Percentiles rank a stretch among this genome's conserved stretches.
Evolutionary conservation across 1,139 yeast species (phyloP).

Genomic region (Saccharomyces hybrid): DNA sequence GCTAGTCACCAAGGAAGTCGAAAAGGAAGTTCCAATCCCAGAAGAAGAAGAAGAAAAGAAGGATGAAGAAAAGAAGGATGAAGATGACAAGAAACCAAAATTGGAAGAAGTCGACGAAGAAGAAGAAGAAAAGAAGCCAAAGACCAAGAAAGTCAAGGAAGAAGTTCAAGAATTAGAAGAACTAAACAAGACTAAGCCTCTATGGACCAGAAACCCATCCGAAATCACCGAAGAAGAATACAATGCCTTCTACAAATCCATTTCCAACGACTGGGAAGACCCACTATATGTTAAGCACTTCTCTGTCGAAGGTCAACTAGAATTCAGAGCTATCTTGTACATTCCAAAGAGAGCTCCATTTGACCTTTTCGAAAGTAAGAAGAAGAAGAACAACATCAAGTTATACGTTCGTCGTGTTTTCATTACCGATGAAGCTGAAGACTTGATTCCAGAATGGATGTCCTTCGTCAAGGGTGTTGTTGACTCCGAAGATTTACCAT

Average conservation of each 20-base stretch:
- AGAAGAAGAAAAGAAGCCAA: conserved; percentile 53
- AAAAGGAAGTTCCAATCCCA: conserved; percentile 81
- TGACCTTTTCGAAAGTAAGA: conserved; percentile 92
- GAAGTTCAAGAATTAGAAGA: conserved; percentile 86
- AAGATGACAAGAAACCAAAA: conserved; percentile 56
- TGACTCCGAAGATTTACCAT: conserved; percentile 98
- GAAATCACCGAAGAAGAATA: conserved; percentile 98
- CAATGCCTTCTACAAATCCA: conserved; percentile 98
- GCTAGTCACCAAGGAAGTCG: conserved; percentile 97
- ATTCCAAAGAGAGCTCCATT: conserved; percentile 99
- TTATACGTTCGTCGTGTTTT: conserved; percentile 98
- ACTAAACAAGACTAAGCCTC: conserved; percentile 97
- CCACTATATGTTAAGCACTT: conserved; percentile 99
- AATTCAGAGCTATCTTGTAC: conserved; percentile 95
- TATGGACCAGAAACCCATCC: conserved; percentile 98
- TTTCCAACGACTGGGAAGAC: conserved; percentile 99
- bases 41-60: conserved; percentile 55
- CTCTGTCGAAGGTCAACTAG: conserved; percentile 99
- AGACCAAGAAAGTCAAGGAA: conserved; percentile 81
- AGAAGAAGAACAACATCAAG: conserved; percentile 99
- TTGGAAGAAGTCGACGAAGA: conserved; percentile 64
- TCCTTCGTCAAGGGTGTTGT: conserved; percentile 98
- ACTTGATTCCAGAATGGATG: conserved; percentile 98
- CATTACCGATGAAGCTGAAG: conserved; percentile 99
- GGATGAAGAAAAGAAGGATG: conserved; percentile 48